Conservation (phyloP, 495 filamentous ascomycete genomes). For the Parachaetomium inaequale region DNA sequence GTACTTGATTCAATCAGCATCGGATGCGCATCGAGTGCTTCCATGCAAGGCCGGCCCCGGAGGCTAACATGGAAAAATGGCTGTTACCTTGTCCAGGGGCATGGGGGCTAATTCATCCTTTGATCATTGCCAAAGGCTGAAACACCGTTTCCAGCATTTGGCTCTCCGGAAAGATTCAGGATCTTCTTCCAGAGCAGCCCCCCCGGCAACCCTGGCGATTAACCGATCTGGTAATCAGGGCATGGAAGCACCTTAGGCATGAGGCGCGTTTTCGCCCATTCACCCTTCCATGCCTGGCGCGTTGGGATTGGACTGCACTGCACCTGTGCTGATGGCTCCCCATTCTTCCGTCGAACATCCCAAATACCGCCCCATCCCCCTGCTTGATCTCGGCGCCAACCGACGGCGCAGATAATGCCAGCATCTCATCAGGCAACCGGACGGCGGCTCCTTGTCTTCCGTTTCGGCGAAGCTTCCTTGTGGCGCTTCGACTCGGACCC, state of each 20-base stretch:
- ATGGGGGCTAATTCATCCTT: slow-evolving; percentile 39
- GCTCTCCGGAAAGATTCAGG: slow-evolving; percentile 33
- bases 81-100: slow-evolving; percentile 24
- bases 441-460: not conserved
- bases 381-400: slow-evolving; percentile 9
- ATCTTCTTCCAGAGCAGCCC: slow-evolving; percentile 33
- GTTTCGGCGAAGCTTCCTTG: slow-evolving; percentile 19
- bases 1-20: slow-evolving; percentile 7
- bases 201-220: slow-evolving; percentile 23
- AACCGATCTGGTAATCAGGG: slow-evolving; percentile 32
- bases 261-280: slow-evolving; percentile 6
- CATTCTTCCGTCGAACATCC: not conserved
- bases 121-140: slow-evolving; percentile 40
- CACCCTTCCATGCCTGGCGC: slow-evolving; percentile 14
- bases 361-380: not conserved
- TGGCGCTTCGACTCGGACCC: slow-evolving; percentile 9
- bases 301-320: slow-evolving; percentile 5
- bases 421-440: not conserved
- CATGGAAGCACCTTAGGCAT: slow-evolving; percentile 10
- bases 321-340: not conserved
- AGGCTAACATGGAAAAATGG: slow-evolving; percentile 39
- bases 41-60: slow-evolving; percentile 19
- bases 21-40: slow-evolving; percentile 12
- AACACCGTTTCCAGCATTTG: slow-evolving; percentile 35
- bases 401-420: not conserved